phyloP scores from a whole-genome alignment of 1,284 basidiomycete species.

The Cryptococcus maquisensis region DNA sequence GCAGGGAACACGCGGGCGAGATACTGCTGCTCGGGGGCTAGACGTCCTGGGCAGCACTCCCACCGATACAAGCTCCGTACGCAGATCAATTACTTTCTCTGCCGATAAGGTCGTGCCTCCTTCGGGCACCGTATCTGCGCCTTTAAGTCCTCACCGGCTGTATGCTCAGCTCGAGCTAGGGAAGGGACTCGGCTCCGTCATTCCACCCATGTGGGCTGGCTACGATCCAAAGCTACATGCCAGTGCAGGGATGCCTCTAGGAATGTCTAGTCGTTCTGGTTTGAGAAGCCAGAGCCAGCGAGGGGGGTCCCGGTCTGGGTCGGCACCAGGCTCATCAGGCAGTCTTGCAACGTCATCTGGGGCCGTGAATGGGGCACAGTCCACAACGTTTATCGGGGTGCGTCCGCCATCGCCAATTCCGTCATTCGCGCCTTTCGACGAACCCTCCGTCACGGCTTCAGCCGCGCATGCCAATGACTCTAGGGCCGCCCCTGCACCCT shows the following conservation, averaged over 20 bases:
- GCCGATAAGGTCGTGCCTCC: constrained; percentile 21
- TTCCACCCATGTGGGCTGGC: constrained; percentile 23
- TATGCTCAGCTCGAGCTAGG: constrained; percentile 45
- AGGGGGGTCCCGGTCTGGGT: background rate
- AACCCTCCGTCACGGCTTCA: too few relatives aligned
- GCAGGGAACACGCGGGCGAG: constrained; percentile 21
- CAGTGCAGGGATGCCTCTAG: constrained; percentile 23
- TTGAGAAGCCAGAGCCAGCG: constrained; percentile 4
- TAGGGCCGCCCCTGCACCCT: background rate
- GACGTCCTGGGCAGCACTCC: constrained; percentile 27
- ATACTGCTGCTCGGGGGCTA: constrained; percentile 26
- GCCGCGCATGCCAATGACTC: too few relatives aligned
- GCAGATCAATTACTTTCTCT: too few relatives aligned
- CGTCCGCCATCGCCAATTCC: too few relatives aligned
- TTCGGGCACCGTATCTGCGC: constrained; percentile 45
- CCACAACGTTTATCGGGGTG: too few relatives aligned
- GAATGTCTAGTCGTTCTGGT: constrained; percentile 9
- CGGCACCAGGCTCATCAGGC: background rate
- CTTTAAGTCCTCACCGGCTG: constrained; percentile 42
- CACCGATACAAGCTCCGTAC: too few relatives aligned
- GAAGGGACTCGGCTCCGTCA: constrained; percentile 18
- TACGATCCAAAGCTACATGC: constrained; percentile 26
- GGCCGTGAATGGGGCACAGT: background rate
- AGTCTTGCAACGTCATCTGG: background rate
- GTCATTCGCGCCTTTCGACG: too few relatives aligned